A percentile compares a stretch with the other conserved stretches of the same genome.
Evolutionary conservation across 2,329 filamentous ascomycete species (phyloP).

Genomic region (Colletotrichum tabaci): DNA sequence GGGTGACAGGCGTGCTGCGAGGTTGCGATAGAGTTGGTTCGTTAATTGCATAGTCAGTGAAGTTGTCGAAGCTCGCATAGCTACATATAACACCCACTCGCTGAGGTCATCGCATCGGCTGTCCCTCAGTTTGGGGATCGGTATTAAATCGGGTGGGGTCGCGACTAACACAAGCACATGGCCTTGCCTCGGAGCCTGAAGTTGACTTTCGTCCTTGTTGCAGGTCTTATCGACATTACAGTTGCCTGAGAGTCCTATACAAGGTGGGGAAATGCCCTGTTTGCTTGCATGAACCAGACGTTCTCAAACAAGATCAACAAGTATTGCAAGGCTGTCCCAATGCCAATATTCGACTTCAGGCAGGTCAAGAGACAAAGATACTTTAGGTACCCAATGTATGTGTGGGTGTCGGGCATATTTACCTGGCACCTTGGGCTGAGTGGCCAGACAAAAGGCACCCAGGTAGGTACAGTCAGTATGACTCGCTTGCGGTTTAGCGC

Average conservation of each 20-base stretch:
- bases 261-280: background rate
- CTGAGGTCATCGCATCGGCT: slow-evolving; percentile 34
- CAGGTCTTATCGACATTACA: background rate
- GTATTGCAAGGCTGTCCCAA: background rate
- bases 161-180: slow-evolving; percentile 25
- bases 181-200: slow-evolving; percentile 29
- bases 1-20: slow-evolving; percentile 11
- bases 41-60: slow-evolving; percentile 23
- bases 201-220: background rate
- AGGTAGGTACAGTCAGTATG: slow-evolving; percentile 2
- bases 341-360: background rate
- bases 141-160: slow-evolving; percentile 27
- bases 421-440: background rate
- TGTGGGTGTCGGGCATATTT: slow-evolving; percentile 4
- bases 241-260: background rate
- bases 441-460: slow-evolving; percentile 22
- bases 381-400: slow-evolving; percentile 9
- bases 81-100: slow-evolving; percentile 1
- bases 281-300: background rate
- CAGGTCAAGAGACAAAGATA: slow-evolving; percentile 8
- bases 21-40: slow-evolving; percentile 35
- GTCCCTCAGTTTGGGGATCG: slow-evolving; percentile 1
- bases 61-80: background rate
- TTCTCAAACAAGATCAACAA: background rate
- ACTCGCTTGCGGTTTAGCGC: slow-evolving; percentile 41